Base-by-base conservation (phyloP, 1,284 basidiomycete genomes). In the Ustilago xerochloae region DNA sequence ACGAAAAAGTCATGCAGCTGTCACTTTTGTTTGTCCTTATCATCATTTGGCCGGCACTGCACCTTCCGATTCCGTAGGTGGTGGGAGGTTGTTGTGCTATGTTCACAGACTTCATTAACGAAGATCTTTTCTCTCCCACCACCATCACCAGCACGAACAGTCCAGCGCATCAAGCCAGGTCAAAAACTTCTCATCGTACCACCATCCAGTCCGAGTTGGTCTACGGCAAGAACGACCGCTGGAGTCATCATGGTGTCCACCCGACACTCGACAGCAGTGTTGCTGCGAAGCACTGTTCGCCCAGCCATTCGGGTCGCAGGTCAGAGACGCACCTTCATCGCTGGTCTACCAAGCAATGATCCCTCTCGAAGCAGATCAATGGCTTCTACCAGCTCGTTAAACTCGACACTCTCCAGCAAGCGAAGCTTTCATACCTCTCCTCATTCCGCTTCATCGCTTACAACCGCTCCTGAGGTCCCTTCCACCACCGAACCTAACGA, bases 281-380 rank as follows among this genome's bases (percentile, higher is more conserved):
- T 66, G 13, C 28, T 68, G 50, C 59, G 59, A 38, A 43, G 39
- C 49, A 58, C 59, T 13, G 59, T 50, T 45, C 29, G 60, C 15
- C 33, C 50, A 36, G 51, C 56, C 0, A n/a, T 48, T 0, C 49
- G 24, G 7, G n/a, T 51, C 38, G 33, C 47, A 16, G 46, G 32
- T 45, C 38, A 45, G 10, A 6, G 18, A 24, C 43, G 46, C 2
- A 33, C 29, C 24, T 15, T 47, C 7, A 8, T 32, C 24, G 18
- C 30, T 6, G 18, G 20, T 7, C 32, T 12, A 29, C 29, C 15
- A 15, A 55, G 4, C 30, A 33, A 45, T 30, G 20, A 22, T 16
- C 4, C 28, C 3, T 6, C 35, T n/a, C 15, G n/a, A 20, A 26
- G 12, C 30, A 13, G 16, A 15, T 6, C 51, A 20, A 8, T 22